A percentile compares a stretch with the other conserved stretches of the same genome.
Conservation (phyloP, 2,329 filamentous ascomycete species). For the Neoscytalidium dimidiatum region DNA sequence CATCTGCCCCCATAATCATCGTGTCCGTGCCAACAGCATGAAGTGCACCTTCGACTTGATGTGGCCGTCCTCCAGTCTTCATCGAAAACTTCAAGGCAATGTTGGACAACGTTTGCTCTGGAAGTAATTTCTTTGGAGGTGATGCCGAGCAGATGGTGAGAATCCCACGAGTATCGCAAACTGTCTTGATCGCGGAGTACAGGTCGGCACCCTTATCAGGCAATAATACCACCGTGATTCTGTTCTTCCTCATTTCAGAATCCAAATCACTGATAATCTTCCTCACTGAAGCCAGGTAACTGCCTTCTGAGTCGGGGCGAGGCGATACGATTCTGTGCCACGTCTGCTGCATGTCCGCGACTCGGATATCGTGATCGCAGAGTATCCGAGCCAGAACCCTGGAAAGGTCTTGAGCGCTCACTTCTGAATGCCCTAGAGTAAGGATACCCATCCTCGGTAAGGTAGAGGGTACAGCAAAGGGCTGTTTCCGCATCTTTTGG, state of each 20-base stretch:
- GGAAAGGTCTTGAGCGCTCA: neutral
- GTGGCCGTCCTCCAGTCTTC: neutral
- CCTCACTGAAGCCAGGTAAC: neutral
- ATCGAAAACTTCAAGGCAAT: conserved; percentile 9
- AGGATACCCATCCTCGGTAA: neutral
- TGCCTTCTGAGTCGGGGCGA: neutral
- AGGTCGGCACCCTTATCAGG: neutral
- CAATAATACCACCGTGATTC: neutral
- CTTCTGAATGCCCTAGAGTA: neutral
- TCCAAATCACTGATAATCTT: neutral
- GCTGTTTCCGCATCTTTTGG: neutral
- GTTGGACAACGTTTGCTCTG: conserved; percentile 2
- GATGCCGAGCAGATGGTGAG: conserved; percentile 11
- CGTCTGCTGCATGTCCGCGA: neutral
- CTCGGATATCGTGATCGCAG: neutral
- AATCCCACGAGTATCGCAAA: conserved; percentile 17
- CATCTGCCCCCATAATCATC: conserved; percentile 46
- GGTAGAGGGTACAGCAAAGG: neutral
- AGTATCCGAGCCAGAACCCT: neutral
- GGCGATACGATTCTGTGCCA: neutral
- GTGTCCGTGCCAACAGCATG: conserved; percentile 24
- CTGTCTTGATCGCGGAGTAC: conserved; percentile 11
- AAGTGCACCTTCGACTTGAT: neutral
- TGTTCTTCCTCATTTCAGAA: neutral
- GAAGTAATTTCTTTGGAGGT: neutral